Evolutionary conservation across 2,329 filamentous ascomycete species (phyloP).

Genomic region (Scopulariopsis brevicaulis): DNA sequence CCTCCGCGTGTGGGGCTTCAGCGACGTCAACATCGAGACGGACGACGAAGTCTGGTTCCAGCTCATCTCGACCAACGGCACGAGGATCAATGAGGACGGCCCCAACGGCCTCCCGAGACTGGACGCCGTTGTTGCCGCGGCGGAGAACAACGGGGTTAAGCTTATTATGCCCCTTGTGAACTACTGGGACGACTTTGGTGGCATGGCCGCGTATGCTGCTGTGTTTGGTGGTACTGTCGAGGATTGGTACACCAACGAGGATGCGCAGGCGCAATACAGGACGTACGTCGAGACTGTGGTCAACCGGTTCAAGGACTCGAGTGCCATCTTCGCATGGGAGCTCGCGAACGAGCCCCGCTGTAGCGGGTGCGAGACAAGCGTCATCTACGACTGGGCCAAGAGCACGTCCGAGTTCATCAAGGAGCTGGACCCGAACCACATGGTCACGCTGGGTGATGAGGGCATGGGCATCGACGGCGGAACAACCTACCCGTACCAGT

Average conservation of each 20-base stretch:
- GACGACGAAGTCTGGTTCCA: slow-evolving; percentile 38
- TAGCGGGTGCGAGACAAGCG: slow-evolving; percentile 42
- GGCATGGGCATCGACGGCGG: slow-evolving; percentile 35
- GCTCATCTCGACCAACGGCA: slow-evolving; percentile 31
- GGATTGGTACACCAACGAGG: slow-evolving; percentile 44
- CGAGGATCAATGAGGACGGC: slow-evolving; percentile 50
- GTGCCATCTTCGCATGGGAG: slow-evolving; percentile 42
- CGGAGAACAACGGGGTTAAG: slow-evolving; percentile 47
- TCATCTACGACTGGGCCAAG: slow-evolving; percentile 49
- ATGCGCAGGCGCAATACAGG: slow-evolving; percentile 42
- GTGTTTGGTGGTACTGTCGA: slow-evolving; percentile 43
- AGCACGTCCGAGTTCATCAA: slow-evolving; percentile 51
- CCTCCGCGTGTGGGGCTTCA: slow-evolving; percentile 51
- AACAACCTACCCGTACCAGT: slow-evolving; percentile 38
- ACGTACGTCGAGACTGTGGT: slow-evolving; percentile 37
- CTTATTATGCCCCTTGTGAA: slow-evolving; percentile 56
- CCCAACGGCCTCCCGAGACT: slow-evolving; percentile 47
- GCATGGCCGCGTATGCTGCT: slow-evolving; percentile 47
- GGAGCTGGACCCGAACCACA: slow-evolving; percentile 46
- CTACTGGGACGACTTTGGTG: slow-evolving; percentile 58
- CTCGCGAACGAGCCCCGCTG: slow-evolving; percentile 48
- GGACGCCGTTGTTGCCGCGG: slow-evolving; percentile 50
- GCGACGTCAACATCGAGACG: slow-evolving; percentile 35
- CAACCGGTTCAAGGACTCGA: slow-evolving; percentile 31
- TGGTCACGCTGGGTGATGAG: slow-evolving; percentile 53